Evolutionary conservation across 176 grass and related monocot genomes (phyloP), one percentile per base, ranked within the genome.

Genomic region (Echinochloa phyllopogon): DNA sequence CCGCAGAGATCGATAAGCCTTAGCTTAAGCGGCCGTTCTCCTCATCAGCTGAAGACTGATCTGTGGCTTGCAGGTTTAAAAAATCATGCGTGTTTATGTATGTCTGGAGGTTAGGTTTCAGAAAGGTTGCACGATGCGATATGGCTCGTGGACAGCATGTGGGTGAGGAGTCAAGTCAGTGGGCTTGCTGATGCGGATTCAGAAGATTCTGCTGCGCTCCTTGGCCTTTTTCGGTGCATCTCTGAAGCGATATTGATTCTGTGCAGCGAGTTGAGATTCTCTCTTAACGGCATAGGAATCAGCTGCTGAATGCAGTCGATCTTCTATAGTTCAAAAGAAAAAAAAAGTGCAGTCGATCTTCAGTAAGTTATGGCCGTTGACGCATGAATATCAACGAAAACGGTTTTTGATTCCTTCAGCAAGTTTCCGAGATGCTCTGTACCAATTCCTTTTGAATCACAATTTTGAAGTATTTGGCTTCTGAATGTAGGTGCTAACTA

Each of bases 181-280:
- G 23, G 6, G 61, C 23, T 72, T 58, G 79, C 29, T 39, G 73
- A 73, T 78, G 65, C 64, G 11, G 77, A 49, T 58, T 57, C 79
- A 70, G 80, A 72, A n/a, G 38, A 72, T 86, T 38, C 58, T 24
- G 25, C 21, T 55, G 72, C 44, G 51, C 52, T 39, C 5, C 9
- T 83, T 74, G 82, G 74, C 48, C 13, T 15, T 51, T 41, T 78
- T n/a, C 21, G 27, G 1, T 82, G 83, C 27, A 84, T 82, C 38
- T 20, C 45, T 72, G 43, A 52, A 69, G 50, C 29, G 58, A 51
- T 48, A 8, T 74, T 33, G 49, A 79, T 79, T 73, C 37, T 18
- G 20, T 66, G 75, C n/a, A n/a, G 69, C 25, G 40, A 68, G 24
- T 67, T 33, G 48, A 58, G 56, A 57, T 73, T 74, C 18, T 38